phyloP scores from a whole-genome alignment of 805 yeast genomes.

The Yarrowia sp. region DNA sequence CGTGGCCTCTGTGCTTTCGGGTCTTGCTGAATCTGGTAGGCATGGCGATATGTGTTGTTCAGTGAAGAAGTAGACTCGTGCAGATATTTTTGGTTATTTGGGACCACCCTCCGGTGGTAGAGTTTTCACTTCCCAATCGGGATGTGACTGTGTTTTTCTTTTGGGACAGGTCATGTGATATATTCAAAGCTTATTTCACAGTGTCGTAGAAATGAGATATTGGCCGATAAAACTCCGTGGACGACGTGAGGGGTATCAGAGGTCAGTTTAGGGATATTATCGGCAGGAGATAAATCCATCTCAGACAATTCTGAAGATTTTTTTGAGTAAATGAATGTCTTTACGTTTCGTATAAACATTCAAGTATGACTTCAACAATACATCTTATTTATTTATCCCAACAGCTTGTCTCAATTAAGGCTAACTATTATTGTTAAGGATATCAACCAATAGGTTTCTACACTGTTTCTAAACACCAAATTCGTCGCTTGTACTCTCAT shows the following conservation, averaged over 20 bases:
- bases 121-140: slow-evolving; percentile 23
- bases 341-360: too few relatives aligned
- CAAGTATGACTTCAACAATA: too few relatives aligned
- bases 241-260: neutral
- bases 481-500: neutral
- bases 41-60: slow-evolving; percentile 46
- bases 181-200: neutral
- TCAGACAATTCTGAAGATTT: too few relatives aligned
- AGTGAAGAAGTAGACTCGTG: slow-evolving; percentile 2
- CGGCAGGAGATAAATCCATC: too few relatives aligned
- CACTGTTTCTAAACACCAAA: too few relatives aligned
- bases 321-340: too few relatives aligned
- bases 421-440: too few relatives aligned
- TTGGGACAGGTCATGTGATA: slow-evolving; percentile 2
- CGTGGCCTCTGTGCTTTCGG: slow-evolving; percentile 99
- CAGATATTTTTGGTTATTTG: slow-evolving; percentile 8
- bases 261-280: too few relatives aligned
- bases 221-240: neutral
- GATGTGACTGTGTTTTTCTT: slow-evolving; percentile 7
- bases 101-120: neutral
- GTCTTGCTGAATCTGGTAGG: slow-evolving; percentile 99
- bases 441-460: too few relatives aligned
- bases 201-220: neutral
- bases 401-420: too few relatives aligned
- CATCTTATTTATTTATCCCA: too few relatives aligned